phyloP scores from a whole-genome alignment of 2,329 filamentous ascomycete genomes.

The Pseudogymnoascus sp. region DNA sequence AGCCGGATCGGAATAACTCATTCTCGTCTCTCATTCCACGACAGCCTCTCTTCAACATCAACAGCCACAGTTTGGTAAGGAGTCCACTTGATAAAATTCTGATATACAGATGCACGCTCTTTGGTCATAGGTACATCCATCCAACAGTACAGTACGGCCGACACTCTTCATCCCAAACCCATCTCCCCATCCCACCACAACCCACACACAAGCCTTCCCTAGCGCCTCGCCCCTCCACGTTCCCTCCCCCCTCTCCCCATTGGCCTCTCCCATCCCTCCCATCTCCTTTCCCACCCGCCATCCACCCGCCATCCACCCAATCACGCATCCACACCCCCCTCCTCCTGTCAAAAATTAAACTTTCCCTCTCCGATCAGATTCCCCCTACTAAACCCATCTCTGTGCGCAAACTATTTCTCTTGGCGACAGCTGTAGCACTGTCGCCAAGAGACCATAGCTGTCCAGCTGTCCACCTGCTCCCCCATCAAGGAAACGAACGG shows the following conservation, averaged over 20 bases:
- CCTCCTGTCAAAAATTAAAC: conserved; percentile 6
- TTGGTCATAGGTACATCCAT: not conserved
- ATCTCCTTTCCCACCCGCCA: not conserved
- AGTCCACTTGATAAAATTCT: not conserved
- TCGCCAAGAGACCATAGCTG: too few relatives aligned
- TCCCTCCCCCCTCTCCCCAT: not conserved
- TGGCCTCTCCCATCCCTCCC: not conserved
- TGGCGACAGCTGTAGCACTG: too few relatives aligned
- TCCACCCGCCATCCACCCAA: not conserved
- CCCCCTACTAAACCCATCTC: not conserved
- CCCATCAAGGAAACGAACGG: not conserved
- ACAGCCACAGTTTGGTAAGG: not conserved
- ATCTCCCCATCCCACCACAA: not conserved
- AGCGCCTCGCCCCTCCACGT: not conserved
- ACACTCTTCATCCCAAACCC: not conserved
- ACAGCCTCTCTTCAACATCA: not conserved
- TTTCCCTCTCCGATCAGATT: not conserved
- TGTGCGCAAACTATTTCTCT: not conserved
- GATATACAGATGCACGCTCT: not conserved
- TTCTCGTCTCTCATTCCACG: not conserved
- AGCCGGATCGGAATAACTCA: not conserved
- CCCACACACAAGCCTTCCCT: not conserved
- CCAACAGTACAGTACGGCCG: not conserved
- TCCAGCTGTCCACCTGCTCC: not conserved
- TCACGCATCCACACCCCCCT: not conserved